Percentiles rank a stretch among this genome's conserved stretches.
Conservation (phyloP, 2,329 filamentous ascomycete species). For the Penicillium concentricum region DNA sequence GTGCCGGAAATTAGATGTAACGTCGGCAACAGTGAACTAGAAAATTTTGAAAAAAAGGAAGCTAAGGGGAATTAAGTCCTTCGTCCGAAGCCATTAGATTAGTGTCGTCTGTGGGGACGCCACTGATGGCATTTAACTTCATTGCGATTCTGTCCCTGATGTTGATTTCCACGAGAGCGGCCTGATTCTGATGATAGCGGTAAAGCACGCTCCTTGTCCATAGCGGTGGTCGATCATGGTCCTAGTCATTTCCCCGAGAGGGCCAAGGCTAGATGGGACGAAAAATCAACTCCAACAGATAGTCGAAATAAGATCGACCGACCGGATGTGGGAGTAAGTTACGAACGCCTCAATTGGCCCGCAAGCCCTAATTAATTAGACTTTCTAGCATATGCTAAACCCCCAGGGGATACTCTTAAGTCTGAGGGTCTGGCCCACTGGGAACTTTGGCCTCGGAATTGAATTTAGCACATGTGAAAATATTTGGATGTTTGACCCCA, state of each 20-base stretch:
- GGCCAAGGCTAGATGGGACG: neutral
- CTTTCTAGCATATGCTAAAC: neutral
- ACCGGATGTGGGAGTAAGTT: too few relatives aligned
- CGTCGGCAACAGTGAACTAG: neutral
- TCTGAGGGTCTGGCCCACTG: neutral
- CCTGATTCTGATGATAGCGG: neutral
- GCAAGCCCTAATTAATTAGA: constrained; percentile 2
- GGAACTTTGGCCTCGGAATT: too few relatives aligned
- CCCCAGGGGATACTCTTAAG: neutral
- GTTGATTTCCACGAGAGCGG: neutral
- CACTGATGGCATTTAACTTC: neutral
- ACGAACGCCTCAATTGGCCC: too few relatives aligned
- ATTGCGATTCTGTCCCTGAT: neutral
- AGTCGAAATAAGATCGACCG: neutral
- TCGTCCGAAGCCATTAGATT: neutral
- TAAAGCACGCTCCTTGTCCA: neutral
- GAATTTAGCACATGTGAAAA: too few relatives aligned
- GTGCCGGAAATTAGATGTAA: neutral
- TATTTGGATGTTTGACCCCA: too few relatives aligned
- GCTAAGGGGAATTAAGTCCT: neutral
- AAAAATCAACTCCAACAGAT: neutral
- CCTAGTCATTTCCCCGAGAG: neutral
- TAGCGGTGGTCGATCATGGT: neutral
- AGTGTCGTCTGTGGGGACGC: neutral
- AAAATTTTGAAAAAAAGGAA: neutral